Percentiles rank a stretch among this genome's conserved stretches.
Evolutionary conservation across 2,329 filamentous ascomycete species (phyloP).

Genomic region (Stachybotrys echinatus): DNA sequence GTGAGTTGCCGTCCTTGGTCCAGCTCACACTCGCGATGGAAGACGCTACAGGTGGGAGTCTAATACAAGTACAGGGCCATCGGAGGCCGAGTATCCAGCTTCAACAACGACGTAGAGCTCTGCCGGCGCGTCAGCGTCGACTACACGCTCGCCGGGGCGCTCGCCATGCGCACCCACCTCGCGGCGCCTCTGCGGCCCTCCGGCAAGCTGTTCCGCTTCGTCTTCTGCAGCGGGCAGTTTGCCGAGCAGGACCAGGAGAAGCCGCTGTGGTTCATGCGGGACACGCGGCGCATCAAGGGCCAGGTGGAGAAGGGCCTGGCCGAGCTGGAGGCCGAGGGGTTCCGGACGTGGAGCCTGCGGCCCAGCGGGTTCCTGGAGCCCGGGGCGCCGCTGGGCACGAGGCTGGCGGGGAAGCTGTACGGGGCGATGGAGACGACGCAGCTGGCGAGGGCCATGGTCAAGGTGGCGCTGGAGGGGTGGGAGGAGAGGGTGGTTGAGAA

Average conservation of each 20-base stretch:
- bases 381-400: slow-evolving; percentile 14
- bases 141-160: slow-evolving; percentile 55
- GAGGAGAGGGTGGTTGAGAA: slow-evolving; percentile 29
- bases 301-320: slow-evolving; percentile 33
- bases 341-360: slow-evolving; percentile 31
- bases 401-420: slow-evolving; percentile 19
- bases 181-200: slow-evolving; percentile 20
- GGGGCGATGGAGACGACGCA: slow-evolving; percentile 27
- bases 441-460: slow-evolving; percentile 29
- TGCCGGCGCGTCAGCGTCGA: slow-evolving; percentile 50
- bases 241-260: slow-evolving; percentile 28
- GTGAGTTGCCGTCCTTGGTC: too few relatives aligned
- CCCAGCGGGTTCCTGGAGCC: slow-evolving; percentile 11
- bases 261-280: slow-evolving; percentile 27
- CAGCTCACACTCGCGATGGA: too few relatives aligned
- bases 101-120: slow-evolving; percentile 39
- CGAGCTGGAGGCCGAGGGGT: slow-evolving; percentile 27
- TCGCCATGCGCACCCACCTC: slow-evolving; percentile 36
- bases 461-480: slow-evolving; percentile 28
- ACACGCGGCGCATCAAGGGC: slow-evolving; percentile 31
- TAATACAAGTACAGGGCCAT: slow-evolving; percentile 26
- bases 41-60: too few relatives aligned
- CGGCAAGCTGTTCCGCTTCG: slow-evolving; percentile 32
- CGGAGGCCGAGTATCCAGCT: slow-evolving; percentile 37
- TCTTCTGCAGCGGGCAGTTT: slow-evolving; percentile 34